phyloP scores from a whole-genome alignment of 2,329 filamentous ascomycete genomes.

The Fusarium denticulatum region DNA sequence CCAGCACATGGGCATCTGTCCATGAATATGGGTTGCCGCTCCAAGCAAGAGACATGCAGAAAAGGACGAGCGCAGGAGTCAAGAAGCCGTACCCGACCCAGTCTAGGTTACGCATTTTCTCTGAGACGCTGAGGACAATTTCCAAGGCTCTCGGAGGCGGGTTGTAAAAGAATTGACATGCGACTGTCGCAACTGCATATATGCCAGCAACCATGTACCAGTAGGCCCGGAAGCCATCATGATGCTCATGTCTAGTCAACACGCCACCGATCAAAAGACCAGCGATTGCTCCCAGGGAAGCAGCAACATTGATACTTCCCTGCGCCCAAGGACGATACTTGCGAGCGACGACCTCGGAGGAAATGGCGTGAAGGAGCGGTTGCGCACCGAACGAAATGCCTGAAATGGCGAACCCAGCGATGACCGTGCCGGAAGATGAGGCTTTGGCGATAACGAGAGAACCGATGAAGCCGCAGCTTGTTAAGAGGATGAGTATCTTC shows the following conservation, averaged over 20 bases:
- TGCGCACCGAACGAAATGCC: not conserved
- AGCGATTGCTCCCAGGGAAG: not conserved
- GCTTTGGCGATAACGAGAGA: not conserved
- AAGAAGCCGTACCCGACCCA: not conserved
- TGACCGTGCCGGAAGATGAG: not conserved
- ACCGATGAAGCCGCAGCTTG: not conserved
- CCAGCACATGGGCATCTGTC: not conserved
- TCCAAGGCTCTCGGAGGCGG: not conserved
- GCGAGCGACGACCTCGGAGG: not conserved
- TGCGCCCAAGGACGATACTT: constrained; percentile 1
- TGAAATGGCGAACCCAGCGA: not conserved
- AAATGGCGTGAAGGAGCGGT: not conserved
- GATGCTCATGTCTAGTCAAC: not conserved
- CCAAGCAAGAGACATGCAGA: not conserved
- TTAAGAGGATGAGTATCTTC: not conserved
- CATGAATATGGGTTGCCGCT: not conserved
- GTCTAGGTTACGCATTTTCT: not conserved
- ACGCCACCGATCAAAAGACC: not conserved
- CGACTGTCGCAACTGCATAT: not conserved
- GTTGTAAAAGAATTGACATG: not conserved
- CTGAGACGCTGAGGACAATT: not conserved
- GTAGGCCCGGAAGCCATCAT: not conserved
- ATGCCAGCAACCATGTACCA: constrained; percentile 1
- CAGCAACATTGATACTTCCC: not conserved
- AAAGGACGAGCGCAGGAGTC: not conserved